phyloP scores from a whole-genome alignment of 2,329 filamentous ascomycete species.

The Hyphodiscus sp. region DNA sequence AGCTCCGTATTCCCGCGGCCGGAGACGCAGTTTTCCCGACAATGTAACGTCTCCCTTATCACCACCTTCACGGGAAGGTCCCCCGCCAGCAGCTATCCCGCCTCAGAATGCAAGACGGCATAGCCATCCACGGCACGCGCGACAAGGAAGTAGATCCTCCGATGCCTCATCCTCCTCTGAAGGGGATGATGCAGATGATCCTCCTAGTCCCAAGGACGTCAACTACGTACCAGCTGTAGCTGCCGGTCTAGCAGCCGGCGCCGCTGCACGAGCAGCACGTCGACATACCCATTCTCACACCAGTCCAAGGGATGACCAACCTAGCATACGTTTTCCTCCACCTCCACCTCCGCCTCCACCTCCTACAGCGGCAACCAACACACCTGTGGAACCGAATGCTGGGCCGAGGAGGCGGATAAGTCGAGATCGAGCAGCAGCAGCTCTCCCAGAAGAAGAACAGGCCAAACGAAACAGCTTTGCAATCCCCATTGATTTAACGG shows the following conservation, averaged over 20 bases:
- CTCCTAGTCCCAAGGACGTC: constrained; percentile 6
- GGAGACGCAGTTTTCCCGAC: constrained; percentile 25
- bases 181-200: constrained; percentile 15
- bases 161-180: constrained; percentile 19
- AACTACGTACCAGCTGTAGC: not conserved
- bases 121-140: constrained; percentile 39
- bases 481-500: constrained; percentile 24
- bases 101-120: constrained; percentile 35
- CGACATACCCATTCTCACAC: constrained; percentile 5
- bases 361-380: constrained; percentile 3
- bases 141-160: constrained; percentile 15
- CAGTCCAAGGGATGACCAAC: not conserved
- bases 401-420: not conserved
- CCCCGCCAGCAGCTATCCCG: constrained; percentile 22
- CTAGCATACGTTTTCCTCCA: constrained; percentile 1
- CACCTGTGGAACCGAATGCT: constrained; percentile 6
- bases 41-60: constrained; percentile 18
- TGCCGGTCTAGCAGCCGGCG: not conserved
- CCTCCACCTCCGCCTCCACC: constrained; percentile 1
- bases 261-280: not conserved
- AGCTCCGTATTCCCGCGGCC: constrained; percentile 24
- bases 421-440: not conserved
- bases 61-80: constrained; percentile 25
- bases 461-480: constrained; percentile 16
- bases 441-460: constrained; percentile 12